Conservation (phyloP, 179 eudicot species). For the Vitellaria paradoxa region DNA sequence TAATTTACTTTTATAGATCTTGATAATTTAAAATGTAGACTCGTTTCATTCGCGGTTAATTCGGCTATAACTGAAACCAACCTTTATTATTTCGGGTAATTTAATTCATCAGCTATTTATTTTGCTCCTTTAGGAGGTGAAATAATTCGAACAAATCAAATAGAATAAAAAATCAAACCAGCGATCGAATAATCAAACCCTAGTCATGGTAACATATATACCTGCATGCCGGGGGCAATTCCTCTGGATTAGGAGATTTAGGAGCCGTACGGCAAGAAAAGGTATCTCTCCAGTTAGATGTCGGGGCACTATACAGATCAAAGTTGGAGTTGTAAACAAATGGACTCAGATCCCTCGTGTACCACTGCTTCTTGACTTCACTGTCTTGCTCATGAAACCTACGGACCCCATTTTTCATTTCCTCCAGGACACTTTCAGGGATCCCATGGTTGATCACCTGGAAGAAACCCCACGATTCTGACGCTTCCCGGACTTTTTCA, state of each 20-base stretch:
- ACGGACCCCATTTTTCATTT: constrained; percentile 32
- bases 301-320: constrained; percentile 27
- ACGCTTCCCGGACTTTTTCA: too few relatives aligned
- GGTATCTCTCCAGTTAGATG: constrained; percentile 43
- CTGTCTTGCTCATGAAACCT: constrained; percentile 44
- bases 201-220: not conserved
- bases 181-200: too few relatives aligned
- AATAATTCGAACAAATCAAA: too few relatives aligned
- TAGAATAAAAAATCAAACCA: too few relatives aligned
- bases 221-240: constrained; percentile 19
- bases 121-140: too few relatives aligned
- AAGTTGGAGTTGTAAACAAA: constrained; percentile 30
- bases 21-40: too few relatives aligned
- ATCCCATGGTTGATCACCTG: constrained; percentile 16
- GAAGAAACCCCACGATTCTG: too few relatives aligned
- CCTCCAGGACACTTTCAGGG: constrained; percentile 22
- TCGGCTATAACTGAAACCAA: too few relatives aligned
- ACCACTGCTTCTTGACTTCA: constrained; percentile 38
- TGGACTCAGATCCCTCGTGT: constrained; percentile 29
- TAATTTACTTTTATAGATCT: too few relatives aligned
- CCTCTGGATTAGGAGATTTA: constrained; percentile 28
- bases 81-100: too few relatives aligned
- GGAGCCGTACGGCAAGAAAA: constrained; percentile 26
- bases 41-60: too few relatives aligned
- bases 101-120: too few relatives aligned